Percentiles rank a stretch among this genome's conserved stretches.
Conservation (phyloP, 2,329 filamentous ascomycete genomes). For the Atkinsonella texensis region DNA sequence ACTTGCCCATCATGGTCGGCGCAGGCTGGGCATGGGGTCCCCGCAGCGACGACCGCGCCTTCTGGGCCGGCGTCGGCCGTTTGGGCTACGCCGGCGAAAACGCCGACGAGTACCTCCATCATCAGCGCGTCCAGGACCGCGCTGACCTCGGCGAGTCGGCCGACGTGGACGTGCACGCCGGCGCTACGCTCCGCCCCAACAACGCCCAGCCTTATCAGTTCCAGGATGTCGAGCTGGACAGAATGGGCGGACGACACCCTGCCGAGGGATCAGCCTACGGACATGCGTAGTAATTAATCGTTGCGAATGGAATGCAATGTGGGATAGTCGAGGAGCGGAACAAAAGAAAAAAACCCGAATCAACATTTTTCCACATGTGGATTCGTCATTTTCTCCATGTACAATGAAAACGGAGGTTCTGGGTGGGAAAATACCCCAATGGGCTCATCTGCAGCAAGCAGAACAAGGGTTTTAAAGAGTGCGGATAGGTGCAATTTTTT, state of each 20-base stretch:
- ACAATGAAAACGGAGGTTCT: too few species aligned
- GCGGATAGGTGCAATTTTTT: too few species aligned
- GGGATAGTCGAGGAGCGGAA: too few species aligned
- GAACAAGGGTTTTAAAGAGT: too few species aligned
- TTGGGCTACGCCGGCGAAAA: conserved; percentile 41
- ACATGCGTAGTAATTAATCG: background rate
- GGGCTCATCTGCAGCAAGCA: too few species aligned
- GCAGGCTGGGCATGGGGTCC: conserved; percentile 87
- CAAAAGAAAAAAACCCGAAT: too few species aligned
- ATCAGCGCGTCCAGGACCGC: conserved; percentile 8
- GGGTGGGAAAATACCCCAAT: too few species aligned
- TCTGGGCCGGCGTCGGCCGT: conserved; percentile 61
- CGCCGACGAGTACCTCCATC: conserved; percentile 15
- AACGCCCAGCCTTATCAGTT: conserved; percentile 10
- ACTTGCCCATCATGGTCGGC: conserved; percentile 61
- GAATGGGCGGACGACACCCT: conserved; percentile 8
- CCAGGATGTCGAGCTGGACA: conserved; percentile 21
- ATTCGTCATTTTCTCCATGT: too few species aligned
- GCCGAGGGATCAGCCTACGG: background rate
- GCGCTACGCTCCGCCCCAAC: conserved; percentile 1
- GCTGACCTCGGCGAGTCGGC: conserved; percentile 16
- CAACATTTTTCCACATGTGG: too few species aligned
- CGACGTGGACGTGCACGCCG: conserved; percentile 11
- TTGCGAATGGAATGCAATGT: background rate
- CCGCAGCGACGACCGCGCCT: conserved; percentile 58